Conservation (phyloP, 1,139 yeast species). For the Yamadazyma diospyri region DNA sequence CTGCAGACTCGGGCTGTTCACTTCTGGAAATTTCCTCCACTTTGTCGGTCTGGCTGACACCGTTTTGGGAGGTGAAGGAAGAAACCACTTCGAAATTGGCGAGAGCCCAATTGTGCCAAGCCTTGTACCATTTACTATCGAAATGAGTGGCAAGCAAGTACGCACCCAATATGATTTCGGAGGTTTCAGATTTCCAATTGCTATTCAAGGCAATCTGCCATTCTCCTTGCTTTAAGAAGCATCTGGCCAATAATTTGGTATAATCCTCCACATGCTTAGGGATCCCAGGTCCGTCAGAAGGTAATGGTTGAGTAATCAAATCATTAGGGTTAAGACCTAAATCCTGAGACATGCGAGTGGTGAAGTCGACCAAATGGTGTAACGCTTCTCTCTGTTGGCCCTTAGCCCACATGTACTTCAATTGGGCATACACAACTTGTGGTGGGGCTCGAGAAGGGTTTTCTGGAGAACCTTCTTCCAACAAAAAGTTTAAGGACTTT, state of each 20-base stretch:
- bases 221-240: constrained; percentile 96
- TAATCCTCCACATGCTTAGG: constrained; percentile 78
- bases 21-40: constrained; percentile 19
- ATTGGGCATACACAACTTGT: constrained; percentile 93
- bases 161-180: constrained; percentile 81
- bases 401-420: constrained; percentile 96
- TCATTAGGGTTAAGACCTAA: constrained; percentile 77
- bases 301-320: constrained; percentile 83
- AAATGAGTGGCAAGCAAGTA: constrained; percentile 92
- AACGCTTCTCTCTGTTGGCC: constrained; percentile 88
- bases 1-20: constrained; percentile 14
- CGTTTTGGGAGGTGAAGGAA: constrained; percentile 45
- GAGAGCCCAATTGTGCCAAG: constrained; percentile 99
- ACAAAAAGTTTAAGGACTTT: constrained; percentile 74
- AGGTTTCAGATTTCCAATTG: constrained; percentile 79
- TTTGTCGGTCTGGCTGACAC: constrained; percentile 22
- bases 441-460: constrained; percentile 85
- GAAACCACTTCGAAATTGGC: constrained; percentile 96
- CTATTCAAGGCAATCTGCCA: constrained; percentile 87
- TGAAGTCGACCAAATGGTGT: constrained; percentile 80
- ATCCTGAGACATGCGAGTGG: constrained; percentile 86
- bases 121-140: constrained; percentile 92
- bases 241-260: constrained; percentile 85
- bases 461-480: constrained; percentile 58
- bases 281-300: constrained; percentile 69